Evolutionary conservation across 163 green algal species (phyloP).

Genomic region (Scenedesmus sp.): DNA sequence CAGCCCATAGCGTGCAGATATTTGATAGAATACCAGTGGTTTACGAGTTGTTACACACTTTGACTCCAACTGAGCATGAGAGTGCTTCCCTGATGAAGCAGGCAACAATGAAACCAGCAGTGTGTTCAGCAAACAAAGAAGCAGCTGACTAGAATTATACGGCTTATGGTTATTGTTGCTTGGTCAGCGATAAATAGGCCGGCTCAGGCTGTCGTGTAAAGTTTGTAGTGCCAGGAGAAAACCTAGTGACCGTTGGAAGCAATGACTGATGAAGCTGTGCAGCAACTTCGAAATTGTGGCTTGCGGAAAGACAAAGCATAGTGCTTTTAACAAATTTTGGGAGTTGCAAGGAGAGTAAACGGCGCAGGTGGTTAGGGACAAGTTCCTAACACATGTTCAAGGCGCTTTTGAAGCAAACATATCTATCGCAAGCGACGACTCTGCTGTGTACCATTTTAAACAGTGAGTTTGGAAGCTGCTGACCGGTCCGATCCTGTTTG

Average conservation of each 20-base stretch:
- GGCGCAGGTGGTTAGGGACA: not conserved
- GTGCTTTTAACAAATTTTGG: not conserved
- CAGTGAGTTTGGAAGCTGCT: not conserved
- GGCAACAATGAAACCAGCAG: not conserved
- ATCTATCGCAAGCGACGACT: too few relatives aligned
- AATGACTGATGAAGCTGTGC: not conserved
- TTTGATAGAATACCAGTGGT: too few relatives aligned
- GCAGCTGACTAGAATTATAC: not conserved
- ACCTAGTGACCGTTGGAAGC: not conserved
- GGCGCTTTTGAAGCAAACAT: too few relatives aligned
- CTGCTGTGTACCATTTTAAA: too few relatives aligned
- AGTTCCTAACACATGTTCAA: not conserved
- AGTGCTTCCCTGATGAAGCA: not conserved
- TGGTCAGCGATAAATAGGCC: not conserved
- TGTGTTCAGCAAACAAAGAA: not conserved
- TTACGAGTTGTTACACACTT: not conserved
- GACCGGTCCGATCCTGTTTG: not conserved
- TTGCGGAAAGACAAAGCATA: not conserved
- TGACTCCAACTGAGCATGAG: not conserved
- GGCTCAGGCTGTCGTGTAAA: not conserved
- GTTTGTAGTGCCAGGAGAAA: constrained; percentile 3
- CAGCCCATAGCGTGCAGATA: constrained; percentile 20
- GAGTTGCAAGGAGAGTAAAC: not conserved
- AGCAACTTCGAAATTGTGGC: not conserved
- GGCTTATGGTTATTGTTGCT: not conserved